Conservation (phyloP, 2,329 filamentous ascomycete genomes). For the Exophiala dermatitidis region DNA sequence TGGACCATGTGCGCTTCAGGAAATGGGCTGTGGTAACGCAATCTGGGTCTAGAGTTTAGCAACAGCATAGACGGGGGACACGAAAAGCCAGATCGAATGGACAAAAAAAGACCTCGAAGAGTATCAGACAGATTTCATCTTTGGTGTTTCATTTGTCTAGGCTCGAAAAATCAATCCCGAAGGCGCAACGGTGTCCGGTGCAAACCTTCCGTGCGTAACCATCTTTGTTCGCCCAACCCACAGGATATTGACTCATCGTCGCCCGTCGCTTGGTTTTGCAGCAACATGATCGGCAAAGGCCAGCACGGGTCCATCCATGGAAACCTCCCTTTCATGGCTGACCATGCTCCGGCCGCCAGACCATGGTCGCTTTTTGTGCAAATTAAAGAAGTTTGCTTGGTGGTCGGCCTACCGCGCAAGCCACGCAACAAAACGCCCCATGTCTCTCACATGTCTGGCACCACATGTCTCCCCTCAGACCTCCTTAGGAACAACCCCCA, state of each 20-base stretch:
- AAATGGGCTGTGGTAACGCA: too few species aligned
- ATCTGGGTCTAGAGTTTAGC: too few species aligned
- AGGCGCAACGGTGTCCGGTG: not conserved
- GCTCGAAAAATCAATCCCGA: constrained; percentile 5
- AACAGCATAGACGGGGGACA: not conserved
- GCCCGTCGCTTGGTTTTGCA: not conserved
- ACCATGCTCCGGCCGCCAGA: constrained; percentile 2
- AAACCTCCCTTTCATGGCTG: constrained; percentile 8
- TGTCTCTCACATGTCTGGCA: not conserved
- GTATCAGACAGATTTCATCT: constrained; percentile 6
- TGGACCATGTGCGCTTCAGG: too few species aligned
- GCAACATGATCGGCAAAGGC: not conserved
- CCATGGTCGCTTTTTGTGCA: not conserved
- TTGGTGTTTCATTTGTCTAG: constrained; percentile 12
- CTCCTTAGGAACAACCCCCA: not conserved
- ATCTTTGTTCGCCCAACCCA: not conserved
- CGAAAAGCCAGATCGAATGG: not conserved
- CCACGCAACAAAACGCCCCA: constrained; percentile 6
- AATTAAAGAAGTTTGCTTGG: constrained; percentile 6
- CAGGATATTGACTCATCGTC: not conserved
- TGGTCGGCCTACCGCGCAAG: constrained; percentile 8
- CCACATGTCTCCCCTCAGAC: constrained; percentile 1
- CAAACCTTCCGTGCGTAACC: constrained; percentile 1
- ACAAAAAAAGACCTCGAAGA: not conserved
- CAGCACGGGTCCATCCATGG: constrained; percentile 7